Evolutionary conservation across 2,329 filamentous ascomycete species (phyloP).

Genomic region (Scolecobasidium constrictum): DNA sequence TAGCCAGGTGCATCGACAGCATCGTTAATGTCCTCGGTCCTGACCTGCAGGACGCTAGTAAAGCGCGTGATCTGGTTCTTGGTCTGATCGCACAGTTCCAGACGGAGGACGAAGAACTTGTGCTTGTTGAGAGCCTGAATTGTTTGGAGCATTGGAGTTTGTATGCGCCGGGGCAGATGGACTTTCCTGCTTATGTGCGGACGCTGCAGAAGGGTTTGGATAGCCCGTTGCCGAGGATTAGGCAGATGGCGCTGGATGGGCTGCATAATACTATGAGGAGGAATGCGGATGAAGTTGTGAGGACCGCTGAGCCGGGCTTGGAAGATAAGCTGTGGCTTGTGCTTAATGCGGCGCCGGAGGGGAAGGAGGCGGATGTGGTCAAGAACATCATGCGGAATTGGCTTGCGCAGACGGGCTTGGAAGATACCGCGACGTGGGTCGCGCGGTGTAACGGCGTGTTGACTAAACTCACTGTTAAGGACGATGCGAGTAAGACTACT

Average conservation of each 20-base stretch:
- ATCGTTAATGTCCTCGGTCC: slow-evolving; percentile 92
- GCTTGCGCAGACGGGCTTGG: slow-evolving; percentile 79
- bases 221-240: slow-evolving; percentile 56
- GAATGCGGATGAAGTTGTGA: slow-evolving; percentile 71
- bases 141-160: slow-evolving; percentile 87
- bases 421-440: slow-evolving; percentile 75
- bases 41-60: slow-evolving; percentile 84
- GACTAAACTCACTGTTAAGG: slow-evolving; percentile 67
- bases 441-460: slow-evolving; percentile 79
- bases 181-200: slow-evolving; percentile 74
- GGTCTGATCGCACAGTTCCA: slow-evolving; percentile 77
- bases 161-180: slow-evolving; percentile 80
- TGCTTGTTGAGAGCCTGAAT: slow-evolving; percentile 66
- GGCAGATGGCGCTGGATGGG: slow-evolving; percentile 74
- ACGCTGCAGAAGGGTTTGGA: slow-evolving; percentile 68
- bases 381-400: slow-evolving; percentile 83
- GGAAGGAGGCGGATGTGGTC: slow-evolving; percentile 66
- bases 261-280: slow-evolving; percentile 93
- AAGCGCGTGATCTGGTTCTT: slow-evolving; percentile 84
- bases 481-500: slow-evolving; percentile 32
- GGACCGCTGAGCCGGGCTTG: slow-evolving; percentile 63
- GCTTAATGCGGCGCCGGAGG: slow-evolving; percentile 59
- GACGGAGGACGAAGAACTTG: slow-evolving; percentile 56
- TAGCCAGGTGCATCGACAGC: slow-evolving; percentile 85
- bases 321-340: slow-evolving; percentile 90